These are phyloP conservation scores for Dioszegia hungarica DNA, from an alignment of 768 basidiomycete genomes.

Conservation along the genomic window DNA sequence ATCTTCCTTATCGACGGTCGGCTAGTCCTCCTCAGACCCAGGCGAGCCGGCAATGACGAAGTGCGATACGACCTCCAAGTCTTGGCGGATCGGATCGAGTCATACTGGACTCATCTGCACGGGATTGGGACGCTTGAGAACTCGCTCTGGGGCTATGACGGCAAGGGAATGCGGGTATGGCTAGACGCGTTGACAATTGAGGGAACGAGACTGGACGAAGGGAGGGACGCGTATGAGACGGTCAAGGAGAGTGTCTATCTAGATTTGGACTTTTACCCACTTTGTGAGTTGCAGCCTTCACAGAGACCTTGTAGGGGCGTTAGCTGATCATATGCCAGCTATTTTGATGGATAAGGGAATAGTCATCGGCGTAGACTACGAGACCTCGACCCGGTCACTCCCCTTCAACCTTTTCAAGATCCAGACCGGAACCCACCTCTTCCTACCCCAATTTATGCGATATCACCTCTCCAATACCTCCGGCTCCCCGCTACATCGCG, in stretches of 20 bases:
- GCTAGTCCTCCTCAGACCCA: constrained; percentile 78
- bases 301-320: not conserved
- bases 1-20: constrained; percentile 92
- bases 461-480: constrained; percentile 70
- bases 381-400: constrained; percentile 68
- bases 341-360: constrained; percentile 99
- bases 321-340: constrained; percentile 56
- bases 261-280: constrained; percentile 85
- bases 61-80: constrained; percentile 85
- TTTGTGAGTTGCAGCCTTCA: constrained; percentile 66
- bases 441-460: constrained; percentile 83
- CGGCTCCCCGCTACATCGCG: constrained; percentile 60
- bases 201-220: constrained; percentile 53
- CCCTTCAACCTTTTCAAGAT: constrained; percentile 89
- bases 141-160: constrained; percentile 96
- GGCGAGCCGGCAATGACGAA: constrained; percentile 81
- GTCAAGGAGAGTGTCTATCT: constrained; percentile 94
- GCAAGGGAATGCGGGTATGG: constrained; percentile 84
- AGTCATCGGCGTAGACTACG: constrained; percentile 91
- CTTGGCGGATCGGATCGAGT: constrained; percentile 92
- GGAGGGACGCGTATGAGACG: constrained; percentile 52
- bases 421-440: constrained; percentile 68
- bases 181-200: constrained; percentile 91
- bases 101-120: constrained; percentile 96
- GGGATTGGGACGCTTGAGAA: constrained; percentile 92